Evolutionary conservation across 345 rosid genomes (phyloP), one percentile per base, ranked within the genome.

Genomic region (Euphorbia pulcherrima): DNA sequence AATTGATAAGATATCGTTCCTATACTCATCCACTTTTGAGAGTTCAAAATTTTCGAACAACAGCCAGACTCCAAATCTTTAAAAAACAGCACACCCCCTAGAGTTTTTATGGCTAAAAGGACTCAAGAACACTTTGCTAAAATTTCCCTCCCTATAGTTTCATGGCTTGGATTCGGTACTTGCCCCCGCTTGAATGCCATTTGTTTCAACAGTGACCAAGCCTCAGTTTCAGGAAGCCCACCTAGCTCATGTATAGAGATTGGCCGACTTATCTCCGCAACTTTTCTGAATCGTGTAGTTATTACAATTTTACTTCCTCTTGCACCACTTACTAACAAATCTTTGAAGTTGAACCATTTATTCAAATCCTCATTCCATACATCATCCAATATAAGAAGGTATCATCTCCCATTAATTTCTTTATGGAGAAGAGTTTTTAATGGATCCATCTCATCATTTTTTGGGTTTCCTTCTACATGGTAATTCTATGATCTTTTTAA

Each of bases 301-400:
- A 50, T 50, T 18, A 50, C 54, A 16, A 50, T 50, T 23, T 50
- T 50, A 50, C 54, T 50, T 50, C 54, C 54, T 50, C 54, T 50
- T 50, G 54, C 54, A 50, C 54, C 54, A 50, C 54, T 23, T 6
- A 23, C 54, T 50, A 50, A 20, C 54, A 50, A 50, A 12, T 50
- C 54, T 20, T 50, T 50, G 16, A 50, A 50, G 21, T 8, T 13
- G 6, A 51, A 3, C 27, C 18, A 14, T 41, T 11, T 41, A 41
- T 7, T 41, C n/a, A n/a, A n/a, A n/a, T n/a, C n/a, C n/a, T n/a
- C n/a, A n/a, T n/a, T n/a, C n/a, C n/a, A n/a, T n/a, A 51, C 55
- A 51, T 51, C 55, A 51, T 78, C 78, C 8, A 74, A 56, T 5
- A 78, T 51, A 2, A 74, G 78, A 0, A 78, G 52, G n/a, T 66